These are phyloP conservation scores for Schizosaccharomyces cryophilus DNA, from an alignment of 805 yeast species.

Conservation along the genomic window DNA sequence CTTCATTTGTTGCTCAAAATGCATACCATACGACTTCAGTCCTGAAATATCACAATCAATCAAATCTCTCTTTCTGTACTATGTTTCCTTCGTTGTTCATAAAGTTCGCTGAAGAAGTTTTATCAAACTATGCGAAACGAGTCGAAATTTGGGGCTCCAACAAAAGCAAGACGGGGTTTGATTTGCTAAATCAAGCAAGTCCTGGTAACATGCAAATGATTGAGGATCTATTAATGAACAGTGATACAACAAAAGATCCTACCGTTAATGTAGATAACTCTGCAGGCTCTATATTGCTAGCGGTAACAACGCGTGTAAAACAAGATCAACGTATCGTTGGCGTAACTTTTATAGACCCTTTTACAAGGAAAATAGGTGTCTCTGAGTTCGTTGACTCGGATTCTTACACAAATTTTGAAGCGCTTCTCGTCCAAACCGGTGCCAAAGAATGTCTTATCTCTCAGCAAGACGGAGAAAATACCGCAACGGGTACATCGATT, in stretches of 20 bases:
- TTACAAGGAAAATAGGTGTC: constrained; percentile 38
- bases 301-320: constrained; percentile 21
- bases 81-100: constrained; percentile 51
- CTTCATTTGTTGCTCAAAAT: constrained; percentile 55
- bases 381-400: constrained; percentile 74
- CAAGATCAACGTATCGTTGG: constrained; percentile 36
- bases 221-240: constrained; percentile 30
- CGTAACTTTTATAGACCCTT: constrained; percentile 54
- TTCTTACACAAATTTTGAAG: constrained; percentile 61
- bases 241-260: constrained; percentile 17
- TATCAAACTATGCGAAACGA: constrained; percentile 48
- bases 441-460: constrained; percentile 63
- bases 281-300: constrained; percentile 27
- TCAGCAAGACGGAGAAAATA: constrained; percentile 8
- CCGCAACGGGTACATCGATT: neutral
- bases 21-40: constrained; percentile 70
- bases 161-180: constrained; percentile 23
- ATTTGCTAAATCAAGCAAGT: constrained; percentile 36
- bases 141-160: constrained; percentile 49
- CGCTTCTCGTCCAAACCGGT: constrained; percentile 66
- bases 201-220: constrained; percentile 73
- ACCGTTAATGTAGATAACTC: constrained; percentile 9
- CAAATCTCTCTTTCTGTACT: constrained; percentile 39
- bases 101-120: constrained; percentile 36
- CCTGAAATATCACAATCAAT: constrained; percentile 28